These are phyloP conservation scores for Senna siamea DNA, from an alignment of 306 rosid genomes.

Conservation along the genomic window DNA sequence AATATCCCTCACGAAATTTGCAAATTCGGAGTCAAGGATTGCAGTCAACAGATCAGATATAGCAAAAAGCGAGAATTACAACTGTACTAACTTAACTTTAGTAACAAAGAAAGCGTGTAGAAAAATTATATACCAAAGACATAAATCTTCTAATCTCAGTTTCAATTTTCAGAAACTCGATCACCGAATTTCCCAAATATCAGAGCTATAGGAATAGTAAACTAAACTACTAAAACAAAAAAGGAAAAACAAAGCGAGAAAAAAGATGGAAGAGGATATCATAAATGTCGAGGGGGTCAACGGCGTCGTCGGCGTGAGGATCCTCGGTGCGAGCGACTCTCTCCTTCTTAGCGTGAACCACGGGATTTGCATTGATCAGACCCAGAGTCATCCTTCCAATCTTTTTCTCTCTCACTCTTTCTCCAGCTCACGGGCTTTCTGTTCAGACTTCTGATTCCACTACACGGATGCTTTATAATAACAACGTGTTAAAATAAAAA, in stretches of 20 bases:
- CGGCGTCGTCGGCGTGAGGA: conserved; percentile 63
- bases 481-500: too few relatives aligned
- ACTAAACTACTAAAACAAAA: background rate
- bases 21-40: conserved; percentile 70
- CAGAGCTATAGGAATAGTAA: background rate
- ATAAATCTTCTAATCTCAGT: background rate
- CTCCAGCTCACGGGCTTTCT: background rate
- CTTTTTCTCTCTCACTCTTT: background rate
- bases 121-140: background rate
- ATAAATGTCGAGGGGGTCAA: conserved; percentile 94
- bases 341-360: conserved; percentile 94
- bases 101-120: background rate
- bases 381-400: conserved; percentile 77
- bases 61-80: background rate
- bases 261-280: conserved; percentile 65
- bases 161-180: conserved; percentile 12
- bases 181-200: background rate
- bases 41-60: background rate
- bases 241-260: background rate
- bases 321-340: conserved; percentile 77
- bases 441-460: background rate
- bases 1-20: conserved; percentile 93
- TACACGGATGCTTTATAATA: background rate
- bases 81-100: too few relatives aligned
- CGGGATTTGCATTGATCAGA: conserved; percentile 92